Evolutionary conservation across 1,139 yeast genomes (phyloP).

Genomic region (Saccharomyces pastorianus): DNA sequence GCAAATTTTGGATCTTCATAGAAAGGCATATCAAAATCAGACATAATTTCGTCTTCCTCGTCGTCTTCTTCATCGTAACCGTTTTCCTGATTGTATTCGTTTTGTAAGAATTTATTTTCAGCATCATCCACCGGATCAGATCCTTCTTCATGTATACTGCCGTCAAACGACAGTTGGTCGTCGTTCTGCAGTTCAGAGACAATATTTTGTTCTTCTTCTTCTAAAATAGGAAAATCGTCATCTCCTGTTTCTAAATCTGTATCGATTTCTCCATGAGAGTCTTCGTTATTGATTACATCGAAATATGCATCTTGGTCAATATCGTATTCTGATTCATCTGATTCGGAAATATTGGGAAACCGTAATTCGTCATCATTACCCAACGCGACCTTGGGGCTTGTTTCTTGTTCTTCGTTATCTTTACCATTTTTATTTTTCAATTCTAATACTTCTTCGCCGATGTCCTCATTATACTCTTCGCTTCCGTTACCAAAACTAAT

Average conservation of each 20-base stretch:
- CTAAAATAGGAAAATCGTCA: constrained; percentile 44
- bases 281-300: constrained; percentile 54
- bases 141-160: constrained; percentile 29
- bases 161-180: constrained; percentile 32
- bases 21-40: constrained; percentile 33
- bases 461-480: constrained; percentile 46
- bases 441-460: constrained; percentile 53
- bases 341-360: constrained; percentile 27
- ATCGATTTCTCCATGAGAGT: constrained; percentile 38
- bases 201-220: constrained; percentile 42
- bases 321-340: constrained; percentile 53
- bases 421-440: constrained; percentile 12
- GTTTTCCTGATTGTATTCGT: constrained; percentile 29
- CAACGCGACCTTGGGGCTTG: constrained; percentile 22
- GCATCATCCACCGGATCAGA: constrained; percentile 22
- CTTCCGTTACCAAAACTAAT: constrained; percentile 21
- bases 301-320: constrained; percentile 65
- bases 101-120: constrained; percentile 14
- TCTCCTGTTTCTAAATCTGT: constrained; percentile 47
- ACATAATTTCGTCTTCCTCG: constrained; percentile 31
- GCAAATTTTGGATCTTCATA: constrained; percentile 35
- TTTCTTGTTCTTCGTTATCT: constrained; percentile 31
- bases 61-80: constrained; percentile 24
- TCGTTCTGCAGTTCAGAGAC: constrained; percentile 35
- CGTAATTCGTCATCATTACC: constrained; percentile 38